phyloP scores from a whole-genome alignment of 805 yeast species.

The Starmerella bombi region DNA sequence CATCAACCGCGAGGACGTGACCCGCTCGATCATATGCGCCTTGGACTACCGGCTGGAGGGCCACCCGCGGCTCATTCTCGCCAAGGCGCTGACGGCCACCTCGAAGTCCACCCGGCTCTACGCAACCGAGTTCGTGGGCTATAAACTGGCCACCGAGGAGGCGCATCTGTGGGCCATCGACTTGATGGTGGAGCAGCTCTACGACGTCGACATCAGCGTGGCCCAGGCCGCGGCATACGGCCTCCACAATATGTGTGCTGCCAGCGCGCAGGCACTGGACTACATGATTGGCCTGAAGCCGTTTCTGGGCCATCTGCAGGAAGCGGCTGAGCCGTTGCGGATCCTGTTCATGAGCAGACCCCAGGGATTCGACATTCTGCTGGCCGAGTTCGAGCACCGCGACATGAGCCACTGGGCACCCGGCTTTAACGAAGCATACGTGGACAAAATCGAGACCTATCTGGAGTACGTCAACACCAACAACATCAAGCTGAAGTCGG shows the following conservation, averaged over 20 bases:
- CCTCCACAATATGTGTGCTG: conserved; percentile 40
- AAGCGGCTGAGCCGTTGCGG: conserved; percentile 43
- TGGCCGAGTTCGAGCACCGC: conserved; percentile 37
- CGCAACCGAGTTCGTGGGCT: conserved; percentile 41
- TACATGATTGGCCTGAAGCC: conserved; percentile 45
- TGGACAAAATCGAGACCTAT: conserved; percentile 26
- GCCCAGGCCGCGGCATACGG: conserved; percentile 43
- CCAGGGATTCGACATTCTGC: conserved; percentile 54
- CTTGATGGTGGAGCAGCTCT: conserved; percentile 50
- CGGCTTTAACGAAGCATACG: conserved; percentile 26
- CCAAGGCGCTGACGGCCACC: conserved; percentile 49
- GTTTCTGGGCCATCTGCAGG: conserved; percentile 39
- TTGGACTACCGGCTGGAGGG: conserved; percentile 48
- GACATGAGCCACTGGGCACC: conserved; percentile 61
- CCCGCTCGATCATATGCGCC: conserved; percentile 38
- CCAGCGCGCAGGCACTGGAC: conserved; percentile 33
- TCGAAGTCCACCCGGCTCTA: conserved; percentile 39
- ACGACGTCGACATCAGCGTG: conserved; percentile 49
- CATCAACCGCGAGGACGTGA: conserved; percentile 21
- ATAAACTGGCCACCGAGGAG: conserved; percentile 7
- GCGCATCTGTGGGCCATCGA: conserved; percentile 36
- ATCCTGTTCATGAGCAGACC: conserved; percentile 52
- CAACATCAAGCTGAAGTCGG: not conserved
- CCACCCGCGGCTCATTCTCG: conserved; percentile 54
- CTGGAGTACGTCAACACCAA: conserved; percentile 13